phyloP scores from a whole-genome alignment of 371 early-diverging fungal genomes.

The Spraguea lophii region DNA sequence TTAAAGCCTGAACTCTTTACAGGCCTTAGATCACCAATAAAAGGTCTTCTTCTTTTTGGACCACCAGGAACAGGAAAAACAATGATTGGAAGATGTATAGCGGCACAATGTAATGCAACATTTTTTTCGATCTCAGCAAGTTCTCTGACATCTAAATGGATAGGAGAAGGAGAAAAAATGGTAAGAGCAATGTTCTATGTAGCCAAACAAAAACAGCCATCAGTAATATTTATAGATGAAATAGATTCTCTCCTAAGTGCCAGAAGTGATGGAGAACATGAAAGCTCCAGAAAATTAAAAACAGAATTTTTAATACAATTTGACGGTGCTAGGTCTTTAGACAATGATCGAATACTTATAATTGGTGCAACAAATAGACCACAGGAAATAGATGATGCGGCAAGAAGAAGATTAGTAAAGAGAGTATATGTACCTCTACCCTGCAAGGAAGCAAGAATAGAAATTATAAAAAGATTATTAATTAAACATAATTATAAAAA shows the following conservation, averaged over 20 bases:
- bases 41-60: constrained; percentile 51
- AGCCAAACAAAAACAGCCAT: constrained; percentile 61
- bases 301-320: constrained; percentile 62
- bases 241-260: constrained; percentile 72
- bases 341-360: constrained; percentile 57
- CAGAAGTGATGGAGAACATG: constrained; percentile 65
- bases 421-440: constrained; percentile 65
- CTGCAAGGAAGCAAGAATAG: constrained; percentile 51
- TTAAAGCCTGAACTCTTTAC: constrained; percentile 60
- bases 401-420: constrained; percentile 55
- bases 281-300: constrained; percentile 64
- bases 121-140: constrained; percentile 70
- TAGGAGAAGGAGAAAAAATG: constrained; percentile 84
- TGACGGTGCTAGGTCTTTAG: constrained; percentile 56
- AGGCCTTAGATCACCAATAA: constrained; percentile 61
- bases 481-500: constrained; percentile 41
- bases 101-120: constrained; percentile 65
- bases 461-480: constrained; percentile 52
- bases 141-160: constrained; percentile 73
- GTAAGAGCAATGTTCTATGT: constrained; percentile 70
- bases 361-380: constrained; percentile 60
- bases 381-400: constrained; percentile 68
- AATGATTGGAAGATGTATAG: constrained; percentile 70
- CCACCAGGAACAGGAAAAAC: constrained; percentile 66
- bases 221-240: constrained; percentile 66